phyloP scores from a whole-genome alignment of 495 filamentous ascomycete species.

The Parmelia sp. region DNA sequence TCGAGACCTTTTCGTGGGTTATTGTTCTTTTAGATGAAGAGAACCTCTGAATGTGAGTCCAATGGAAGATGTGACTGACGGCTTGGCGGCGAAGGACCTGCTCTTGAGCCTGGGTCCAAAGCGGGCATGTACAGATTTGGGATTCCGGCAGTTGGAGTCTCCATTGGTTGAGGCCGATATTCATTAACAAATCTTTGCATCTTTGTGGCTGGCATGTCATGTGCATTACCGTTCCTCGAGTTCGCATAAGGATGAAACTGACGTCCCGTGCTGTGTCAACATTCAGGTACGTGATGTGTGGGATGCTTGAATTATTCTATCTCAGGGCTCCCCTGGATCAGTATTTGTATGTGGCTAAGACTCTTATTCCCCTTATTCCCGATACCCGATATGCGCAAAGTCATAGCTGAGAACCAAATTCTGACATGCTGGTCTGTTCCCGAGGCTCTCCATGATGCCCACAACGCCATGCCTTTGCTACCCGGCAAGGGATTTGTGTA shows the following conservation, averaged over 20 bases:
- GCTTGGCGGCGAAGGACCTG: background rate
- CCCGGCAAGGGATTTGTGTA: background rate
- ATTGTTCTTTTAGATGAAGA: background rate
- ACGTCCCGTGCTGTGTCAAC: too few relatives aligned
- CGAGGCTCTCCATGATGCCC: background rate
- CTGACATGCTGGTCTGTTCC: background rate
- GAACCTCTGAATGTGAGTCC: background rate
- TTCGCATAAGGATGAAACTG: background rate
- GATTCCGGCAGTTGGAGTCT: background rate
- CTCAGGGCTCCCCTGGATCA: too few relatives aligned
- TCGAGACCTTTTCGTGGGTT: background rate
- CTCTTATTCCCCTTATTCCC: too few relatives aligned
- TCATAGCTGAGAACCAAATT: too few relatives aligned
- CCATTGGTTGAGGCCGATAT: background rate
- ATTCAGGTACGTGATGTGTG: too few relatives aligned
- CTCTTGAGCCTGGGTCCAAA: background rate
- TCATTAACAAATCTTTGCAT: background rate
- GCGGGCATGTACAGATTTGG: background rate
- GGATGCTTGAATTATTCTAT: too few relatives aligned
- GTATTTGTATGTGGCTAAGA: too few relatives aligned
- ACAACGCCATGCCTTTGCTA: background rate
- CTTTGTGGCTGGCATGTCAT: background rate
- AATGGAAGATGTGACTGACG: background rate
- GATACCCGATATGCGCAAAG: too few relatives aligned
- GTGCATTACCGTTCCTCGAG: background rate